phyloP scores from a whole-genome alignment of 2,329 filamentous ascomycete genomes.

The Xylaria digitata region DNA sequence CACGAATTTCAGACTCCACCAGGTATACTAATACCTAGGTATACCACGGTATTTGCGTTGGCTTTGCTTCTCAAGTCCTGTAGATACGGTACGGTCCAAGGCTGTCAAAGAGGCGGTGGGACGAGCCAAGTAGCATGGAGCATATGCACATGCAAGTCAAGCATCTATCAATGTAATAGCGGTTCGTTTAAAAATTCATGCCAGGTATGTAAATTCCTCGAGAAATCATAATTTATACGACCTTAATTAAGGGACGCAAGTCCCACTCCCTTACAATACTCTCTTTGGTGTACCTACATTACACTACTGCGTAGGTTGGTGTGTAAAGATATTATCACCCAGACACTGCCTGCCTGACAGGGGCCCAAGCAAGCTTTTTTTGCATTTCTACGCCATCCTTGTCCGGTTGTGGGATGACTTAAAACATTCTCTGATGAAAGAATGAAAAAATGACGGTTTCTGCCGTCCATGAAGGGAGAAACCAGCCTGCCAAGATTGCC shows the following conservation, averaged over 20 bases:
- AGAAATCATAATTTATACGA: slow-evolving; percentile 7
- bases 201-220: not conserved
- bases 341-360: slow-evolving; percentile 5
- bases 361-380: not conserved
- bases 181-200: not conserved
- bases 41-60: not conserved
- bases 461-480: not conserved
- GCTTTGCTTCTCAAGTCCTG: not conserved
- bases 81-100: not conserved
- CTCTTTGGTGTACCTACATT: not conserved
- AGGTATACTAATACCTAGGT: not conserved
- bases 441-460: no score
- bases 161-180: not conserved
- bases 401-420: no score
- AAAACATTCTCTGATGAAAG: not conserved
- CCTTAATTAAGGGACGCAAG: slow-evolving; percentile 21
- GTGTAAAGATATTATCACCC: not conserved
- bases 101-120: not conserved
- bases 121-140: not conserved
- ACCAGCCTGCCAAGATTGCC: not conserved
- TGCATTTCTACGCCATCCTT: not conserved
- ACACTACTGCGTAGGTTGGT: no score
- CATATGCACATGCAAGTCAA: not conserved
- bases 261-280: slow-evolving; percentile 4
- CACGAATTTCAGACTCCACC: not conserved